Evolutionary conservation across 2,329 filamentous ascomycete genomes (phyloP), one percentile per base, ranked within the genome.

Genomic region (Fusarium domesticum): DNA sequence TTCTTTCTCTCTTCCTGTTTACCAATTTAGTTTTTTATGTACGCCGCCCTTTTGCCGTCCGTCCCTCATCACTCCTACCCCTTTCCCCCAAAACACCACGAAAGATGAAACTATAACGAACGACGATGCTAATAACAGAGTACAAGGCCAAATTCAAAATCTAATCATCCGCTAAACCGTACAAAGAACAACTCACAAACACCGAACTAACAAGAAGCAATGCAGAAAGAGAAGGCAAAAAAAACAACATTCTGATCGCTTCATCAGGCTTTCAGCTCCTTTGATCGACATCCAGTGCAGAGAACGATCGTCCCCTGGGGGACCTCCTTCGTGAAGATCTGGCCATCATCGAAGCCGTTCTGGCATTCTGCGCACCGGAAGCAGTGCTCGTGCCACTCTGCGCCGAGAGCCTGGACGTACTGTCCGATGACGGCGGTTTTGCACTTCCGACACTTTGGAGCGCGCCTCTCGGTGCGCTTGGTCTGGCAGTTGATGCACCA

Each of bases 401-500:
- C 83, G 5, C 89, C 92, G 34, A 98, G 74, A 0, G 93, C 93
- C 63, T 86, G 85, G 16, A 98, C 83, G 47, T 96, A 95, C 62
- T 92, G 82, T 38, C 96, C 92, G 39, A 93, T 83, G 42, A 97
- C 90, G 7, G 90, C 87, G 60, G 79, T 82, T 59, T 81, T 83
- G 70, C 93, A 98, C 59, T 85, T 89, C 57, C 81, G 80, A 68
- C 93, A 98, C 69, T 95, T 95, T 35, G 89, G 86, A 11, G 87
- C 88, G 40, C 87, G 88, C 18, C 92, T 80, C 67, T 95, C 89
- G 11, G 90, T 96, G 25, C 93, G 83, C 63, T 90, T 88, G 12
- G 91, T 95, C 71, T 97, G 92, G 64, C 93, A 98, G 17, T 79
- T 79, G 36, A 97, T 81, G 68, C 93, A 98, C 91, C 93, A 98